A percentile compares a stretch with the other conserved stretches of the same genome.
Evolutionary conservation across 139 green algal genomes (phyloP).

Genomic region (Chlorella sp.): DNA sequence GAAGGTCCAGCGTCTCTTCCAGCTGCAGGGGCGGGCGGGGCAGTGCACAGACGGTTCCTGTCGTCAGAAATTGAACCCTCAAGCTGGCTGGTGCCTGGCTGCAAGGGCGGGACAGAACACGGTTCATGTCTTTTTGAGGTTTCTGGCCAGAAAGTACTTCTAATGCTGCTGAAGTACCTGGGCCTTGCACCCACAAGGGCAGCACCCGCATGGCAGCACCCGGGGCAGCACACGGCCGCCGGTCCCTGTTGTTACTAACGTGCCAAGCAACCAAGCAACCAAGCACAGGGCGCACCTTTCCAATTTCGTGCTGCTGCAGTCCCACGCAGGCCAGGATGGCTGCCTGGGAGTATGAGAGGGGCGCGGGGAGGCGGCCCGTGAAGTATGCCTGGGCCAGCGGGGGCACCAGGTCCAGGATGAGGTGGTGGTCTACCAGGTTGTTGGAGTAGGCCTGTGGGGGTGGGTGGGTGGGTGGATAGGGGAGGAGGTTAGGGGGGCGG

Average conservation of each 20-base stretch:
- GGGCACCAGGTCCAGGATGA: slow-evolving; percentile 90
- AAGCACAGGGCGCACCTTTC: background rate
- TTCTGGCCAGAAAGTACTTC: too few species aligned
- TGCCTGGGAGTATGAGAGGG: slow-evolving; percentile 85
- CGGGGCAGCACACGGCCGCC: too few species aligned
- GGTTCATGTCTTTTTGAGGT: too few species aligned
- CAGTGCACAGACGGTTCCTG: too few species aligned
- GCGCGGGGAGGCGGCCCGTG: slow-evolving; percentile 73
- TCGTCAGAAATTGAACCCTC: too few species aligned
- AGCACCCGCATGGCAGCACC: too few species aligned
- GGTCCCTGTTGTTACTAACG: too few species aligned
- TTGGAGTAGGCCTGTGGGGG: slow-evolving; percentile 86
- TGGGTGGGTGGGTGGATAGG: background rate
- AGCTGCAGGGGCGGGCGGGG: slow-evolving; percentile 31
- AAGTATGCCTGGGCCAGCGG: slow-evolving; percentile 87
- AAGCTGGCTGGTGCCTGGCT: too few species aligned
- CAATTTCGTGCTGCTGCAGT: slow-evolving; percentile 72
- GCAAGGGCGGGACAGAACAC: too few species aligned
- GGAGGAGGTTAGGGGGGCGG: background rate
- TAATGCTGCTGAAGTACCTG: too few species aligned
- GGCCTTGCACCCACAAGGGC: too few species aligned
- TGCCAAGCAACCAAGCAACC: too few species aligned
- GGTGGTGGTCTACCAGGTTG: slow-evolving; percentile 96
- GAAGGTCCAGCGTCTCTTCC: slow-evolving; percentile 78
- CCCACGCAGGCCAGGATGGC: slow-evolving; percentile 81